A percentile compares a stretch with the other conserved stretches of the same genome.
Evolutionary conservation across 78 protist genomes (phyloP).

Genomic region (Dictyostelium citrinum): DNA sequence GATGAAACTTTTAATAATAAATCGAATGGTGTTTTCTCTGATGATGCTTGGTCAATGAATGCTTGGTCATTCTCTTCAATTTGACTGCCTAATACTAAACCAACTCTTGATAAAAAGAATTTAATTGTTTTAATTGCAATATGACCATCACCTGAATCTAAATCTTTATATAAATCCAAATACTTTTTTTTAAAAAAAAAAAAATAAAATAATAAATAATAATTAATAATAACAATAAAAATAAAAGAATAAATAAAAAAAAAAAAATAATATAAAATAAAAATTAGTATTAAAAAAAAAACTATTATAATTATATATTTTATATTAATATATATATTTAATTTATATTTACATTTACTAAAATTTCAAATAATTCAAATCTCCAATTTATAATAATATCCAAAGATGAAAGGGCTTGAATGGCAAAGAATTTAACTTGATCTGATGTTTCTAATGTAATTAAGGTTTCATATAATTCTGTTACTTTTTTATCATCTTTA

Average conservation of each 20-base stretch:
- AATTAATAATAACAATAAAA: neutral
- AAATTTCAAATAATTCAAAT: neutral
- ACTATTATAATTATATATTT: too few species aligned
- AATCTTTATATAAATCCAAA: constrained; percentile 1
- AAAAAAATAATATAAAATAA: neutral
- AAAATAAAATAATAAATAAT: neutral
- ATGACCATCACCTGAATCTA: neutral
- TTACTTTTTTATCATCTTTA: neutral
- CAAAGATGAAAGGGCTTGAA: neutral
- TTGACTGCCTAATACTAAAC: neutral
- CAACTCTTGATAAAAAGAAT: constrained; percentile 12
- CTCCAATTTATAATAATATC: neutral
- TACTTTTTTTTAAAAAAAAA: neutral
- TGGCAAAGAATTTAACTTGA: neutral
- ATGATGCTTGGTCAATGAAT: neutral
- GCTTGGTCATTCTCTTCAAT: neutral
- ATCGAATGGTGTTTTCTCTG: constrained; percentile 2
- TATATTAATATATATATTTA: too few species aligned
- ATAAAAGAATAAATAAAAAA: neutral
- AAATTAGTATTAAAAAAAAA: too few species aligned
- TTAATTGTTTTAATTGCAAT: constrained; percentile 16
- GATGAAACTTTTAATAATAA: neutral
- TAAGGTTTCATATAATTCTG: neutral
- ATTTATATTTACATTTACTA: neutral
- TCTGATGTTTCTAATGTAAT: neutral